Base-by-base conservation (phyloP, 192 early-diverging fungal species). In the Phlyctochytrium arcticum region DNA sequence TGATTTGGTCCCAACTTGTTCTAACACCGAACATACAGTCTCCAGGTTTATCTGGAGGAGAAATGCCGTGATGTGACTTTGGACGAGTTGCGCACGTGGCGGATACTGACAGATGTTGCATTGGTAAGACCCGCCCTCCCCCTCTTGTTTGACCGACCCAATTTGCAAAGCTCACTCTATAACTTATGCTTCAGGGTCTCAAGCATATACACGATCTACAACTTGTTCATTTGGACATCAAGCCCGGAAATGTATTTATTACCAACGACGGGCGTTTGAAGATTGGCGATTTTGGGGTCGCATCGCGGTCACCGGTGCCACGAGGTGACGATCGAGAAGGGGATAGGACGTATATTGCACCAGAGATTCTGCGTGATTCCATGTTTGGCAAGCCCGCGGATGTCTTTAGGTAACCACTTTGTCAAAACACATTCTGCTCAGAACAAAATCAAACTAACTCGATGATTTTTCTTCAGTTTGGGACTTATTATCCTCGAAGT, bases 221-320 rank as follows among this genome's bases (percentile, higher is more conserved):
- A 44, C 64, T 95, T 9, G 80, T 88, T n/a, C 95, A 98, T 75
- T 69, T 96, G 57, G 93, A 96, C 71, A 64, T 98, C 57, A 98
- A 96, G 65, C 93, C 94, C 0, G 87, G 80, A 17, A 96, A 96
- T 75, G 85, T 98, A 26, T 73, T 96, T 44, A 83, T 95, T 58
- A 67, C 60, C 31, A 56, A 73, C 39, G 70, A 83, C 36, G 86
- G 88, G 26, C 67, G 71, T 35, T 75, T 96, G 10, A 93, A 92
- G 69, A 87, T 96, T 62, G 92, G 85, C 2, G 95, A 98, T 75
- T 98, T 94, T 89, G 95, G 95, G 5, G 75, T 88, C 10, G 91
- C 96, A 0, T 72, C 85, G 17, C 37, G 62, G 21, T 72, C 77
- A 27, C 88, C 89, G 6, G 73, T 87, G 47, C 44, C 72, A 19